A percentile compares a stretch with the other conserved stretches of the same genome.
phyloP scores from a whole-genome alignment of 305 asterid genomes.

The Solanum hybrid region DNA sequence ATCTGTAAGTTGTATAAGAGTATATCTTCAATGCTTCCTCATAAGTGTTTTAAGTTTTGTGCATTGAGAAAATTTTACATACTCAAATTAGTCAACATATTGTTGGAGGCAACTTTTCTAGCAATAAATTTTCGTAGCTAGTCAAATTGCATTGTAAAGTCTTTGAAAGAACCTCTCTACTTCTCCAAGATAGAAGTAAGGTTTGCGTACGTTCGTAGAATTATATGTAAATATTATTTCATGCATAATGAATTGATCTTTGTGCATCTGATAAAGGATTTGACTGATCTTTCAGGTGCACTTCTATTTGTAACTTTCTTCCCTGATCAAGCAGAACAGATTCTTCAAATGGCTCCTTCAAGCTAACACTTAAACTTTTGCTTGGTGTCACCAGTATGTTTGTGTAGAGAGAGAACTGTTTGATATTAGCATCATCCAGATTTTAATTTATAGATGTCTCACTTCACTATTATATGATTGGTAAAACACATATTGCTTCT shows the following conservation, averaged over 20 bases:
- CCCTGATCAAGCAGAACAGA: conserved; percentile 87
- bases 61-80: not conserved
- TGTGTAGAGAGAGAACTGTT: not conserved
- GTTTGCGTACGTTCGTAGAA: not conserved
- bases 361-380: conserved; percentile 23
- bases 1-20: conserved; percentile 42
- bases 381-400: not conserved
- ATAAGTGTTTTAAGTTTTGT: not conserved
- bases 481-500: not conserved
- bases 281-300: conserved; percentile 47
- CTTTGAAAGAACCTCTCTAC: not conserved
- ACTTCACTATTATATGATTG: not conserved
- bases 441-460: not conserved
- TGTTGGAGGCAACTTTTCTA: not conserved
- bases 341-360: conserved; percentile 56
- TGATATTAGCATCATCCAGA: not conserved
- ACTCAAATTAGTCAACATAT: not conserved
- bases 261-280: not conserved
- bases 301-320: conserved; percentile 71
- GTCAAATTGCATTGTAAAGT: not conserved
- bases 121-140: not conserved
- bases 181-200: not conserved
- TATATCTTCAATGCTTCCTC: not conserved
- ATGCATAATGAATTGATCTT: not conserved
- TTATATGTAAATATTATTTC: not conserved